Base-by-base conservation (phyloP, 371 early-diverging fungal species). In the Lichtheimia corymbifera region DNA sequence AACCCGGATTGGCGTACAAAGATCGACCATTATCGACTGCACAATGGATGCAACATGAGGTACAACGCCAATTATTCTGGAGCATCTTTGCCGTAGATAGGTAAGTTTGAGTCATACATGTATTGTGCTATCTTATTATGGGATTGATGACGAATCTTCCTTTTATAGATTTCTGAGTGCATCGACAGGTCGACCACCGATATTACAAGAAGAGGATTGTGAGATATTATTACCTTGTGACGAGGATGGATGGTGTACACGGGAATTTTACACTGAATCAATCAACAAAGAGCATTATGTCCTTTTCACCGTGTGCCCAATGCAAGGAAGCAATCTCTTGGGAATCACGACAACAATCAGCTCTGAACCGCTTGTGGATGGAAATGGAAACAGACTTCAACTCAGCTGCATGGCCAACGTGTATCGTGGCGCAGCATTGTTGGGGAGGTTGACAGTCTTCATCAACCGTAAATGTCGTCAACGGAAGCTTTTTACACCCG, bases 141-240 rank as follows among this genome's bases (percentile, higher is more conserved):
- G 22, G 2, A 5, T 47, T 7, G 22, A 18, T 22, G 22, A 47
- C 47, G 47, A 35, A 35, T 35, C 35, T 47, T 22, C n/a, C 18
- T 22, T 17, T 30, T 22, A 20, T 52, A 79, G 79, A 55, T 59
- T 80, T 5, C 18, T 62, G 18, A 77, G 80, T 47, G 68, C 84
- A 0, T 72, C 76, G 1, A 80, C 85, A 4, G 87, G 84, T 18
- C 68, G 82, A 40, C 85, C 87, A 4, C 50, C 68, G 7, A 67
- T 81, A 58, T 64, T 88, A 20, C 78, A 83, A 30, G 79, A 79
- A 27, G 72, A 74, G 24, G 88, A 88, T 54, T 80, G 81, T 28
- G 77, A 84, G 42, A 74, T 83, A 13, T 58, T 83, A 1, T 54
- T 85, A 15, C 83, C 88, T 3, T 73, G 77, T 20, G 84, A 84